Evolutionary conservation across 768 basidiomycete genomes (phyloP).

Genomic region (Termitomyces sp.): DNA sequence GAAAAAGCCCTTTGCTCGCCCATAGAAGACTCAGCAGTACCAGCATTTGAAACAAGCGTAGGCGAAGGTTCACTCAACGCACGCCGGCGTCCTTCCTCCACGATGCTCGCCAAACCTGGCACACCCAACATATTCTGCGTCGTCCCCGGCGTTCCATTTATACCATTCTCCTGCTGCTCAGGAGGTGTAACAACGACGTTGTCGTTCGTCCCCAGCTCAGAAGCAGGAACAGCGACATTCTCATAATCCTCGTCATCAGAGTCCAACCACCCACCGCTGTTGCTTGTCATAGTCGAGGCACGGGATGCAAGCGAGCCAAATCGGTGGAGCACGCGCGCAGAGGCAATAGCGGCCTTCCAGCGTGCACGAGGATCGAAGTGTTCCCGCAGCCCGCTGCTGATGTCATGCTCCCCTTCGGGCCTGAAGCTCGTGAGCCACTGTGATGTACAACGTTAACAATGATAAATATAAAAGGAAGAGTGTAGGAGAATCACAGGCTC

Average conservation of each 20-base stretch:
- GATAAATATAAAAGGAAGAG: background rate
- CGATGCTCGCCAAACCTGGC: background rate
- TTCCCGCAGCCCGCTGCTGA: conserved; percentile 65
- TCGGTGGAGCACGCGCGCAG: conserved; percentile 36
- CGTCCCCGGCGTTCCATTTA: conserved; percentile 10
- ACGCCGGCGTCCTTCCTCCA: background rate
- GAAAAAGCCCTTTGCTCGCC: background rate
- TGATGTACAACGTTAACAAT: background rate
- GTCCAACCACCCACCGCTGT: conserved; percentile 25
- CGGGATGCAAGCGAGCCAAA: conserved; percentile 24
- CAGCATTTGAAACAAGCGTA: background rate
- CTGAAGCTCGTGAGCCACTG: conserved; percentile 73
- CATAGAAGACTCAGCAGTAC: background rate
- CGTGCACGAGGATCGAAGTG: conserved; percentile 73
- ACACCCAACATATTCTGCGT: conserved; percentile 4
- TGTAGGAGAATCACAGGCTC: conserved; percentile 45
- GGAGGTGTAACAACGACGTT: conserved; percentile 34
- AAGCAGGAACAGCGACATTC: conserved; percentile 4
- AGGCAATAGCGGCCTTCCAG: conserved; percentile 68
- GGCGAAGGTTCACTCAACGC: conserved; percentile 1
- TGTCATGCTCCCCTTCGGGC: conserved; percentile 67
- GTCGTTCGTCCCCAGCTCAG: conserved; percentile 30
- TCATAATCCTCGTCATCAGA: conserved; percentile 26
- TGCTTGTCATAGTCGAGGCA: conserved; percentile 16
- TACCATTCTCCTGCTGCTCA: conserved; percentile 15